Evolutionary conservation across 148 eudicot genomes (phyloP).

Genomic region (Heliosperma pusillum): DNA sequence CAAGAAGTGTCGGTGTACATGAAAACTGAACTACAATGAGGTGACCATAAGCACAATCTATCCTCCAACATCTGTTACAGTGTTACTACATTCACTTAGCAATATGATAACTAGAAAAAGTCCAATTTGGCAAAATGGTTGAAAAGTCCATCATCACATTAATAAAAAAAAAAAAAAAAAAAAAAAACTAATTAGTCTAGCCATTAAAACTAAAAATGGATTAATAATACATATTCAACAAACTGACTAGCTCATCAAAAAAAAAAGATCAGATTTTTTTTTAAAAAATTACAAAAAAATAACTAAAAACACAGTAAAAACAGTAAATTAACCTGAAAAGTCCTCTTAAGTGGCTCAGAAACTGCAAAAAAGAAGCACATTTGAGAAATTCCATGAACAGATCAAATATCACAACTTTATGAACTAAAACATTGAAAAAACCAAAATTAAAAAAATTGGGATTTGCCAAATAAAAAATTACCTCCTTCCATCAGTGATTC

Average conservation of each 20-base stretch:
- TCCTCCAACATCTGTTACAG: constrained; percentile 8
- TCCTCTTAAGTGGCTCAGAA: constrained; percentile 54
- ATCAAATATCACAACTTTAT: constrained; percentile 27
- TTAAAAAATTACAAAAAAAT: background rate
- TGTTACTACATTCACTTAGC: constrained; percentile 8
- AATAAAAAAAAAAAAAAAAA: background rate
- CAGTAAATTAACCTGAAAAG: constrained; percentile 53
- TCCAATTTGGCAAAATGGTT: constrained; percentile 19
- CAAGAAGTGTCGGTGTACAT: constrained; percentile 16
- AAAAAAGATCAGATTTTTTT: constrained; percentile 21
- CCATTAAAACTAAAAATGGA: background rate
- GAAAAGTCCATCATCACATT: constrained; percentile 12
- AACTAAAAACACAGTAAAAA: background rate
- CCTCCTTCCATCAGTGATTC: constrained; percentile 59
- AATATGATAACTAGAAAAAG: constrained; percentile 11
- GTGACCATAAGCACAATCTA: constrained; percentile 1
- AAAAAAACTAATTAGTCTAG: background rate
- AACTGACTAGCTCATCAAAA: constrained; percentile 12
- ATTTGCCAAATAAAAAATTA: constrained; percentile 12
- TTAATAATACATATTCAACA: background rate
- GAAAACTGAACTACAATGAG: constrained; percentile 9
- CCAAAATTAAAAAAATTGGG: background rate
- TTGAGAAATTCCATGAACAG: constrained; percentile 16
- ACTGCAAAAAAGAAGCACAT: constrained; percentile 39
- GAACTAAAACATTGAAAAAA: background rate